Percentiles rank a stretch among this genome's conserved stretches.
phyloP scores from a whole-genome alignment of 768 basidiomycete species.

The Guyanaporus albipodus region DNA sequence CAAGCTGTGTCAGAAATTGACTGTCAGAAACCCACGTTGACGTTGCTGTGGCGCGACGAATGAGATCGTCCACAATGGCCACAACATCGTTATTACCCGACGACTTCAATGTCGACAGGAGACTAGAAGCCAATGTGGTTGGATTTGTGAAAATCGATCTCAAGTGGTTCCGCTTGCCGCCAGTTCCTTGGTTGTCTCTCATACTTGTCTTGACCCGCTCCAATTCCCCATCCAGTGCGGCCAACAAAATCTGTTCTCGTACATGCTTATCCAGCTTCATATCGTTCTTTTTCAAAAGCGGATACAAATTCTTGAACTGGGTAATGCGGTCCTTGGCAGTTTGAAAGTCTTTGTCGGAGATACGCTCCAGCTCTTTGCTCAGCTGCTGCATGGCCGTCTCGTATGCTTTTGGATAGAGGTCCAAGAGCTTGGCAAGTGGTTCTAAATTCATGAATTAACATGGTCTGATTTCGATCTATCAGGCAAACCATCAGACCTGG shows the following conservation, averaged over 20 bases:
- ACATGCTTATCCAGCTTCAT: not conserved
- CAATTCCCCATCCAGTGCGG: conserved; percentile 1
- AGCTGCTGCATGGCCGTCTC: not conserved
- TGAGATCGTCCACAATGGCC: not conserved
- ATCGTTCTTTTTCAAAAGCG: not conserved
- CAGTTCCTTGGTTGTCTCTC: not conserved
- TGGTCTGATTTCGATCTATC: not conserved
- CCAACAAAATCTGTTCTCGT: not conserved
- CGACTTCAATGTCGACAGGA: not conserved
- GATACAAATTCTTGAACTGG: conserved; percentile 3
- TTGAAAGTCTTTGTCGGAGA: conserved; percentile 10
- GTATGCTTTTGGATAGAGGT: conserved; percentile 13
- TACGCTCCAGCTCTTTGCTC: not conserved
- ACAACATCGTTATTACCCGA: not conserved
- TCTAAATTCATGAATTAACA: conserved; percentile 6
- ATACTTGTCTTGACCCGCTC: conserved; percentile 4
- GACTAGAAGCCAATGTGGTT: not conserved
- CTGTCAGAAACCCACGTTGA: not conserved
- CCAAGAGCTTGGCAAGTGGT: conserved; percentile 1
- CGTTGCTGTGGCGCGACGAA: not conserved
- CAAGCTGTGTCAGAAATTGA: not conserved
- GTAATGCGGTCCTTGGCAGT: conserved; percentile 14
- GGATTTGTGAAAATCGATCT: not conserved
- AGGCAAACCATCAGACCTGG: conserved; percentile 1
- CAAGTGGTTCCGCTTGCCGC: not conserved